Evolutionary conservation across 2,329 filamentous ascomycete species (phyloP).

Genomic region (Spiromastix sp.): DNA sequence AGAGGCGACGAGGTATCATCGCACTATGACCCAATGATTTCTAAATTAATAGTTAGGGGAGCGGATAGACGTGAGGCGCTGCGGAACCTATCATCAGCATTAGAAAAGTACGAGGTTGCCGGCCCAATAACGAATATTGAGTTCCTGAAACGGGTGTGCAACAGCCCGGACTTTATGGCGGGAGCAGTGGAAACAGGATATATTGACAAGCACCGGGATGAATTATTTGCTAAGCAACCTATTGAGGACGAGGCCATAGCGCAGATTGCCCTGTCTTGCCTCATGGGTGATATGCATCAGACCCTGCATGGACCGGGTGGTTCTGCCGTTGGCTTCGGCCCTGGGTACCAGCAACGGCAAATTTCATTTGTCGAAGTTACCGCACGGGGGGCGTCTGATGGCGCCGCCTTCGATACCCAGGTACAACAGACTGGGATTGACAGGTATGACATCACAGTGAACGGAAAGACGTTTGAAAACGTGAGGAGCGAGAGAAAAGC

Average conservation of each 20-base stretch:
- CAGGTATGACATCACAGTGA: conserved; percentile 41
- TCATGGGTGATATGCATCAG: conserved; percentile 38
- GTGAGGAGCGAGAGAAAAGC: conserved; percentile 35
- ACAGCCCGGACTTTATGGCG: conserved; percentile 67
- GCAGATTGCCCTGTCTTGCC: conserved; percentile 73
- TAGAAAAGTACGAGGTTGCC: conserved; percentile 85
- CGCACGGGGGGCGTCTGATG: conserved; percentile 31
- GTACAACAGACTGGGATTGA: conserved; percentile 41
- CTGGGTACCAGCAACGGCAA: conserved; percentile 53
- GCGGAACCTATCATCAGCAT: conserved; percentile 65
- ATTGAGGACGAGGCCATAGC: conserved; percentile 66
- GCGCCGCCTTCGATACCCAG: conserved; percentile 34
- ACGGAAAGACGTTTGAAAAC: conserved; percentile 26
- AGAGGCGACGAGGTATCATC: conserved; percentile 86
- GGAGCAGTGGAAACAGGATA: conserved; percentile 94
- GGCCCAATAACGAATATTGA: conserved; percentile 93
- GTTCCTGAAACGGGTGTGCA: conserved; percentile 82
- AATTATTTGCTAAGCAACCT: conserved; percentile 58
- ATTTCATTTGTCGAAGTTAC: conserved; percentile 44
- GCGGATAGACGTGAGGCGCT: conserved; percentile 69
- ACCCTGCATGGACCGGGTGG: conserved; percentile 21
- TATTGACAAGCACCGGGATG: conserved; percentile 75
- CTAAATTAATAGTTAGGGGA: conserved; percentile 88
- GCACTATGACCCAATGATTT: conserved; percentile 97
- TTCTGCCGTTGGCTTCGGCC: conserved; percentile 46